Conservation (phyloP, 2,329 filamentous ascomycete genomes). For the Xylariaceae sp. region DNA sequence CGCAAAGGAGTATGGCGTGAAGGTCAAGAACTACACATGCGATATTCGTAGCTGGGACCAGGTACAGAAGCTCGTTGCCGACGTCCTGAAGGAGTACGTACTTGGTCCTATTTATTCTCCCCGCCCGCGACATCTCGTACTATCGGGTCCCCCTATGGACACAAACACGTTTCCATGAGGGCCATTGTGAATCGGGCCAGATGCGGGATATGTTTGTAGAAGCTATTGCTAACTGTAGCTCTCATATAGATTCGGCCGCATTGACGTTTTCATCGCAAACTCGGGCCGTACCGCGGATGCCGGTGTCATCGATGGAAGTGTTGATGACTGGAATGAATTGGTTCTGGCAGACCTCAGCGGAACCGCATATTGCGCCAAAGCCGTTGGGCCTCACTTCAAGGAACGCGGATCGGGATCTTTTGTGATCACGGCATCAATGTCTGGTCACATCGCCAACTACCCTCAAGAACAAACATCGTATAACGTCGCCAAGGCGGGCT, state of each 20-base stretch:
- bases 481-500: conserved; percentile 52
- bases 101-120: too few relatives aligned
- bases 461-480: conserved; percentile 52
- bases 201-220: too few relatives aligned
- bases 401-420: conserved; percentile 13
- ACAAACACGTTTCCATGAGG: too few relatives aligned
- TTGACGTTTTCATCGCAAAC: conserved; percentile 16
- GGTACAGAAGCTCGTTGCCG: conserved; percentile 48
- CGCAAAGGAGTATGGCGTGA: conserved; percentile 61
- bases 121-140: too few relatives aligned
- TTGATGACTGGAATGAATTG: conserved; percentile 14
- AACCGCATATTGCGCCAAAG: conserved; percentile 13
- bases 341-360: conserved; percentile 15
- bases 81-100: conserved; percentile 66
- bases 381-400: conserved; percentile 15
- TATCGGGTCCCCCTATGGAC: too few relatives aligned
- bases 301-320: conserved; percentile 11
- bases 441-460: conserved; percentile 46
- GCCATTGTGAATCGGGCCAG: too few relatives aligned
- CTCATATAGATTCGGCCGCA: conserved; percentile 9
- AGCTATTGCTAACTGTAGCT: not conserved
- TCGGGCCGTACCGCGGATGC: conserved; percentile 4
- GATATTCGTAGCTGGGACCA: conserved; percentile 48
- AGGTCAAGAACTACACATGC: conserved; percentile 58
- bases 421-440: conserved; percentile 34